Conservation (phyloP, 2,329 filamentous ascomycete species). For the Curvularia sp. region DNA sequence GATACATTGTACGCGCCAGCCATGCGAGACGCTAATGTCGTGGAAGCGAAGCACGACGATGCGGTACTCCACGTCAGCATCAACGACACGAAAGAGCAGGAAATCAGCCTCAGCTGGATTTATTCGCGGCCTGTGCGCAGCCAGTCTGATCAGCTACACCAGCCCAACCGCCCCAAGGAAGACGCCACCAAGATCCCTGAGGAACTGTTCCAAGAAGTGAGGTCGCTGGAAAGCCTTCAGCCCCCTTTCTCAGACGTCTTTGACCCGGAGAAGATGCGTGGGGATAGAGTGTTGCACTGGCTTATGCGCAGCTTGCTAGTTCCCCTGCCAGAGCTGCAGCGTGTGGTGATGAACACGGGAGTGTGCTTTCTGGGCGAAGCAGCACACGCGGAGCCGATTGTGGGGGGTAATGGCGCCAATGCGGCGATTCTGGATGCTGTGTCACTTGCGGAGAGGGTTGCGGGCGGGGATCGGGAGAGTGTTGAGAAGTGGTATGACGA, state of each 20-base stretch:
- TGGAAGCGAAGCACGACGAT: conserved; percentile 32
- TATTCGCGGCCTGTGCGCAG: conserved; percentile 48
- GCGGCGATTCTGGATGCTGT: conserved; percentile 50
- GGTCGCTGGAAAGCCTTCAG: conserved; percentile 29
- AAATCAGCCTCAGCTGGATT: conserved; percentile 49
- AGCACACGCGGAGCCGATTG: conserved; percentile 50
- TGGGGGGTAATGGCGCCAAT: conserved; percentile 53
- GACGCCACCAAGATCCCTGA: conserved; percentile 47
- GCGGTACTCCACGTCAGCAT: conserved; percentile 45
- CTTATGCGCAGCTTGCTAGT: conserved; percentile 49
- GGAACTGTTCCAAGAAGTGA: conserved; percentile 47
- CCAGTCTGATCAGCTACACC: conserved; percentile 42
- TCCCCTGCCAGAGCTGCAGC: conserved; percentile 27
- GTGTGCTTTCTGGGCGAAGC: conserved; percentile 48
- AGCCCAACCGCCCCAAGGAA: conserved; percentile 40
- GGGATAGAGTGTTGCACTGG: conserved; percentile 51
- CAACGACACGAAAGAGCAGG: conserved; percentile 29
- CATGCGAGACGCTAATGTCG: conserved; percentile 20
- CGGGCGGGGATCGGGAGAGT: not conserved
- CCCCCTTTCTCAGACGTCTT: conserved; percentile 47
- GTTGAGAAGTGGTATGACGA: not conserved
- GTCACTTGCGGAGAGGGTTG: conserved; percentile 29
- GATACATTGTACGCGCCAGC: conserved; percentile 20
- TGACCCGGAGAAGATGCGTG: conserved; percentile 35
- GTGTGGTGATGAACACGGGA: conserved; percentile 10